A percentile compares a stretch with the other conserved stretches of the same genome.
phyloP scores from a whole-genome alignment of 768 basidiomycete genomes.

The Russula dissimulans region DNA sequence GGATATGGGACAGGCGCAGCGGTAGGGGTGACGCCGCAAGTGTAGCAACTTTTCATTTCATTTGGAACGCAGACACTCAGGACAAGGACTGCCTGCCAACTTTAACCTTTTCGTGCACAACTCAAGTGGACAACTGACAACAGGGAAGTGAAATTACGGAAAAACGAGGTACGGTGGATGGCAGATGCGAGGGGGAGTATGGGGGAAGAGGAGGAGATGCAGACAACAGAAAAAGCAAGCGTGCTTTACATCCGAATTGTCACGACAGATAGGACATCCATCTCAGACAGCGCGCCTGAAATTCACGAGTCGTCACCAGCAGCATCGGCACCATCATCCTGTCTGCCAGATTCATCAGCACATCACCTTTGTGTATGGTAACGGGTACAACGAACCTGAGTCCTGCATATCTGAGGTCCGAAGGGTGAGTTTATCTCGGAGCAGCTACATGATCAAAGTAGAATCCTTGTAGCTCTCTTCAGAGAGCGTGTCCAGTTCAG shows the following conservation, averaged over 20 bases:
- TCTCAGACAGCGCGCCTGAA: neutral
- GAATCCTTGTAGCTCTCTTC: conserved; percentile 99
- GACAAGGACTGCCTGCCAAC: conserved; percentile 8
- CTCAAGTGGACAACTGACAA: conserved; percentile 6
- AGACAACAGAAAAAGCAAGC: conserved; percentile 11
- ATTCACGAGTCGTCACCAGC: conserved; percentile 55
- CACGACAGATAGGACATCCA: conserved; percentile 6
- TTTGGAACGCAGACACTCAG: neutral
- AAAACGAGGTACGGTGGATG: conserved; percentile 6
- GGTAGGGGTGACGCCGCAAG: conserved; percentile 61
- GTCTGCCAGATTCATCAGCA: conserved; percentile 32
- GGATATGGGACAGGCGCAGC: too few relatives aligned
- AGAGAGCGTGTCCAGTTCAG: conserved; percentile 96
- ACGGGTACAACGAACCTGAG: conserved; percentile 44
- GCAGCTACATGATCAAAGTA: conserved; percentile 92
- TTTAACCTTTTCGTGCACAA: conserved; percentile 8
- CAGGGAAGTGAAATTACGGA: conserved; percentile 16
- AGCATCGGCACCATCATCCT: conserved; percentile 57
- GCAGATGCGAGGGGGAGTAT: conserved; percentile 6
- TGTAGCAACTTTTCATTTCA: conserved; percentile 25
- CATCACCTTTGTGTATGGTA: neutral
- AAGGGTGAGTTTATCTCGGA: conserved; percentile 94
- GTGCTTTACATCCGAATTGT: conserved; percentile 9
- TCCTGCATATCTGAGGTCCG: conserved; percentile 99
- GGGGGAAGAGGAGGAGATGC: conserved; percentile 1